Evolutionary conservation across 306 rosid species (phyloP).

Genomic region (Fragaria iinumae): DNA sequence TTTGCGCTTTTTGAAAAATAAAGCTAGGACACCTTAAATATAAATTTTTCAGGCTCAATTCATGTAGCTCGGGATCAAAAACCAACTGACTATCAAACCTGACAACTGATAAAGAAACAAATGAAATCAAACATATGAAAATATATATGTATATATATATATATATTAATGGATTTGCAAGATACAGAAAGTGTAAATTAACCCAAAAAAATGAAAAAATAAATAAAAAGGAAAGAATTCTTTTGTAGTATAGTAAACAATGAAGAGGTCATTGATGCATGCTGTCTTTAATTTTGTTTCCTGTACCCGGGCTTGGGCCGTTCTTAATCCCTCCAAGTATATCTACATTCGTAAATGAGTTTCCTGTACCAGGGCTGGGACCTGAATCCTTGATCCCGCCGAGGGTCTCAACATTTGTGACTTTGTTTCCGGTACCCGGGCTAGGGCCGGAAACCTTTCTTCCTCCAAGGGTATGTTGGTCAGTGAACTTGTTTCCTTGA

Average conservation of each 20-base stretch:
- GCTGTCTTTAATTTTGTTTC: not conserved
- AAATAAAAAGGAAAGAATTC: not conserved
- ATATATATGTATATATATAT: too few relatives aligned
- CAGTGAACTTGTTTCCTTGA: slow-evolving; percentile 37
- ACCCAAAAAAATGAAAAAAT: not conserved
- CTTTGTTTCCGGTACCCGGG: slow-evolving; percentile 27
- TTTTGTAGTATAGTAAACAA: not conserved
- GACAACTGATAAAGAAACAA: too few relatives aligned
- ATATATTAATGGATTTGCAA: too few relatives aligned
- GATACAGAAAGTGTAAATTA: too few relatives aligned
- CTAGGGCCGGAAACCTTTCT: slow-evolving; percentile 45
- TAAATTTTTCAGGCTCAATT: too few relatives aligned
- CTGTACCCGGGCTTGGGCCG: slow-evolving; percentile 28
- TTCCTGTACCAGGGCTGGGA: slow-evolving; percentile 21
- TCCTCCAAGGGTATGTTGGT: slow-evolving; percentile 25
- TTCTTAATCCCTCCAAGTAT: not conserved
- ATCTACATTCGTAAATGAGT: slow-evolving; percentile 10
- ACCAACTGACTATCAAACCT: too few relatives aligned
- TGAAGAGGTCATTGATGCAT: not conserved
- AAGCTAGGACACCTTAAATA: too few relatives aligned
- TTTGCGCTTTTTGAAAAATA: too few relatives aligned
- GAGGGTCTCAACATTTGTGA: not conserved
- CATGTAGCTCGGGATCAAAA: too few relatives aligned
- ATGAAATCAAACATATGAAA: too few relatives aligned
- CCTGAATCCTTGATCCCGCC: slow-evolving; percentile 30